Conservation (phyloP, 139 green algal species). For the Volvox africanus region DNA sequence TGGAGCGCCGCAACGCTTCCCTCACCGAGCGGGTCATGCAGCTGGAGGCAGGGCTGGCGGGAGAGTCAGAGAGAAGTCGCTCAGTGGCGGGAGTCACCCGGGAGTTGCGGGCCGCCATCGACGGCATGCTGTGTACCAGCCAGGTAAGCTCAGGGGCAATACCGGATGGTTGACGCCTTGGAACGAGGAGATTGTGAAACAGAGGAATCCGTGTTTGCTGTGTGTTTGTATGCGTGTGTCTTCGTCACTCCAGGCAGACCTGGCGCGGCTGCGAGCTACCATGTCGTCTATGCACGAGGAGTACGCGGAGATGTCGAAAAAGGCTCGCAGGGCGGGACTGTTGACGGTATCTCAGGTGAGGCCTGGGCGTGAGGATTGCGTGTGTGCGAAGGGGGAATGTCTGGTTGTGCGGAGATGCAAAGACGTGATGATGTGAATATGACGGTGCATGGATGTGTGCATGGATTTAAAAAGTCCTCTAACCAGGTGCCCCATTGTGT, state of each 20-base stretch:
- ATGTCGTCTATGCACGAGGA: background rate
- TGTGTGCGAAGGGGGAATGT: background rate
- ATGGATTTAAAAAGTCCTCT: too few species aligned
- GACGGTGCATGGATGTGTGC: too few species aligned
- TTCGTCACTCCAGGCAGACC: constrained; percentile 15
- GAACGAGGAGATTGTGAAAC: too few species aligned
- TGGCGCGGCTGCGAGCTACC: constrained; percentile 34
- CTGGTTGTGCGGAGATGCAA: too few species aligned
- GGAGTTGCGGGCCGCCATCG: constrained; percentile 7
- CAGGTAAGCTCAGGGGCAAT: background rate
- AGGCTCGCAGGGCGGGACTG: constrained; percentile 18
- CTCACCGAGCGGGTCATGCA: constrained; percentile 31
- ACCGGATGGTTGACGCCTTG: background rate
- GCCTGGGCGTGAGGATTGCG: background rate
- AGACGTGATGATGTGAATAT: too few species aligned
- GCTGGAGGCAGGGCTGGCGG: constrained; percentile 35
- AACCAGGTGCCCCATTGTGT: too few species aligned
- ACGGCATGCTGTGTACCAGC: constrained; percentile 29
- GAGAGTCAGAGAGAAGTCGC: constrained; percentile 10
- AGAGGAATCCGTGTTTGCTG: too few species aligned
- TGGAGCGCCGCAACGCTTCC: constrained; percentile 16
- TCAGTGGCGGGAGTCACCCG: constrained; percentile 1
- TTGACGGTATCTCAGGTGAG: constrained; percentile 27
- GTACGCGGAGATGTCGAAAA: constrained; percentile 30
- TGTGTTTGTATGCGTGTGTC: too few species aligned